Evolutionary conservation across 441 rosid species (phyloP).

Genomic region (Lepidium campestre): DNA sequence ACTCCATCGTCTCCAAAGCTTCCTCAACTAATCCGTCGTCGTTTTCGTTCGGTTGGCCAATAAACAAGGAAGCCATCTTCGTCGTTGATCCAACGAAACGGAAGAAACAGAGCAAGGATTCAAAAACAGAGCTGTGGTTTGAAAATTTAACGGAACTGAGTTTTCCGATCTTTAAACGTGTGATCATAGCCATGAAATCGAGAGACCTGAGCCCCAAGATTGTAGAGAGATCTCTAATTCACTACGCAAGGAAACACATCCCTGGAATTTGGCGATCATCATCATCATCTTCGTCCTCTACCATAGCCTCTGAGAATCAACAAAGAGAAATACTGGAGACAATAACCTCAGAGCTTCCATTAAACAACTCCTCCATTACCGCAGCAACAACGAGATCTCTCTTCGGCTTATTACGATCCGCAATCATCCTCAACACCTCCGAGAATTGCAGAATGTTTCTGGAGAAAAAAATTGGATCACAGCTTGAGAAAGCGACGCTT

Average conservation of each 20-base stretch:
- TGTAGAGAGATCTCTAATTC: constrained; percentile 41
- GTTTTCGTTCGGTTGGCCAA: constrained; percentile 62
- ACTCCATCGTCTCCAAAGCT: constrained; percentile 32
- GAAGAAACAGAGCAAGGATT: constrained; percentile 4
- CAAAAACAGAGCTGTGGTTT: constrained; percentile 33
- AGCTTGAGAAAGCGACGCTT: constrained; percentile 48
- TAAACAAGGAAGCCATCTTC: constrained; percentile 12
- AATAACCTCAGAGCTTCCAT: constrained; percentile 36
- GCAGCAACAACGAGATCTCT: constrained; percentile 29
- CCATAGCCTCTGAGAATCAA: constrained; percentile 36
- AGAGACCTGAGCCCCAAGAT: constrained; percentile 31
- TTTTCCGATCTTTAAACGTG: constrained; percentile 32
- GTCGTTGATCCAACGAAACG: not conserved
- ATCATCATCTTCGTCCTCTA: constrained; percentile 29
- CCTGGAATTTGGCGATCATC: constrained; percentile 43
- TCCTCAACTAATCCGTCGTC: constrained; percentile 39
- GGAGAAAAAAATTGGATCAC: constrained; percentile 45
- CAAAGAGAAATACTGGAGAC: constrained; percentile 51
- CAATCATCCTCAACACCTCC: constrained; percentile 46
- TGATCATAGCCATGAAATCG: constrained; percentile 38
- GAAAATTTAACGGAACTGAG: constrained; percentile 40
- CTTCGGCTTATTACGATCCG: constrained; percentile 44
- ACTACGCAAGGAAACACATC: constrained; percentile 43
- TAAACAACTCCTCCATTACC: constrained; percentile 23
- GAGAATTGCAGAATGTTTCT: constrained; percentile 34